Conservation (phyloP, 2,329 filamentous ascomycete genomes). For the Cercospora brassicicola region DNA sequence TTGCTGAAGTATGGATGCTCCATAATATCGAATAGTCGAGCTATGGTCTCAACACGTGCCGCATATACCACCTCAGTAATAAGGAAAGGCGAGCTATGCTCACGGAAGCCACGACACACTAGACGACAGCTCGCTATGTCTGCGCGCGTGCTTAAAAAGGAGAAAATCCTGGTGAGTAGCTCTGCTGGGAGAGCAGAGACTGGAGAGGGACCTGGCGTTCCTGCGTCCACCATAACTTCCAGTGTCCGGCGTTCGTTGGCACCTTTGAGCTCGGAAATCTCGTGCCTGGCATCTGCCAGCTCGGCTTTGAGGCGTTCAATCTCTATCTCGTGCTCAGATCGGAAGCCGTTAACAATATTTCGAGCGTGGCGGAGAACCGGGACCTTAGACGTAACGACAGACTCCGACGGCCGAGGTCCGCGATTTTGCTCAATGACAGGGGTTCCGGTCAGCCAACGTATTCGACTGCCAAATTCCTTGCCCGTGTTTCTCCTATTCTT, state of each 20-base stretch:
- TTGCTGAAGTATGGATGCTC: conserved; percentile 21
- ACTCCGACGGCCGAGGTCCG: background rate
- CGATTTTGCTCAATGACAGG: too few species aligned
- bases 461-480: background rate
- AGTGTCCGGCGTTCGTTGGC: background rate
- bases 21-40: conserved; percentile 12
- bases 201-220: background rate
- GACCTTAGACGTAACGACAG: background rate
- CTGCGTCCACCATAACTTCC: background rate
- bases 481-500: background rate
- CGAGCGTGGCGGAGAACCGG: background rate
- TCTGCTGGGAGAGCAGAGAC: background rate
- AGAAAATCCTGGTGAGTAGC: conserved; percentile 17
- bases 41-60: conserved; percentile 8
- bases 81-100: conserved; percentile 23
- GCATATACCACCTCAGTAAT: conserved; percentile 20
- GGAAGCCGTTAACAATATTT: background rate
- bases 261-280: background rate
- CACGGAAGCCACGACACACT: conserved; percentile 14
- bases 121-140: conserved; percentile 16
- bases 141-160: background rate
- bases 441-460: background rate
- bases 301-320: background rate
- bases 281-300: background rate
- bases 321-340: background rate